Conservation (phyloP, 352 stramenopile genomes). For the Blastocystis sp. region DNA sequence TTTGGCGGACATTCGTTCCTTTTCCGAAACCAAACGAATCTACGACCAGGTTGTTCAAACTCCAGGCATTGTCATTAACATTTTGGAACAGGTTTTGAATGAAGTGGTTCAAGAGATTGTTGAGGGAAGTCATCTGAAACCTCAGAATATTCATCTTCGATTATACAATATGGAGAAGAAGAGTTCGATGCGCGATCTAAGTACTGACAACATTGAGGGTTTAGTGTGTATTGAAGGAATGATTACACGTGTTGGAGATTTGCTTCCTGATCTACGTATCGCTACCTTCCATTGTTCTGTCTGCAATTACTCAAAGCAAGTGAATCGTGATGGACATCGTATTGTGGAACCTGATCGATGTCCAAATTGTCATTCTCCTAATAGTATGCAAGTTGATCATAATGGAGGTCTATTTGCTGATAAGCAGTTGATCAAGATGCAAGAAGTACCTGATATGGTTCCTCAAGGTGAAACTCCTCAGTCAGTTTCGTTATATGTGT, state of each 20-base stretch:
- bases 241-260: constrained; percentile 86
- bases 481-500: constrained; percentile 86
- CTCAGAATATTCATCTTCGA: constrained; percentile 68
- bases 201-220: constrained; percentile 91
- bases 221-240: constrained; percentile 92
- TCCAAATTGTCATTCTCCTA: constrained; percentile 73
- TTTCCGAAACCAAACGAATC: constrained; percentile 74
- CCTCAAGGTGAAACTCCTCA: constrained; percentile 95
- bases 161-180: constrained; percentile 88
- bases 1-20: constrained; percentile 79
- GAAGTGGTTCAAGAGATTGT: constrained; percentile 86
- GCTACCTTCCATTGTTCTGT: constrained; percentile 90
- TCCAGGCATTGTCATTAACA: constrained; percentile 71
- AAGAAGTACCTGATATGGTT: constrained; percentile 93
- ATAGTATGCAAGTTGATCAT: constrained; percentile 89
- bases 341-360: constrained; percentile 87
- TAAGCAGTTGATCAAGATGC: constrained; percentile 94
- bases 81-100: constrained; percentile 88
- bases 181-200: constrained; percentile 85
- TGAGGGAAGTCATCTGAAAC: constrained; percentile 68
- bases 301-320: constrained; percentile 77
- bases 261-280: constrained; percentile 95
- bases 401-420: constrained; percentile 94
- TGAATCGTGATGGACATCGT: constrained; percentile 85
- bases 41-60: constrained; percentile 93